Evolutionary conservation across 208 protist species (phyloP), one percentile per base, ranked within the genome.

Genomic region (Trypanosoma lewisi): DNA sequence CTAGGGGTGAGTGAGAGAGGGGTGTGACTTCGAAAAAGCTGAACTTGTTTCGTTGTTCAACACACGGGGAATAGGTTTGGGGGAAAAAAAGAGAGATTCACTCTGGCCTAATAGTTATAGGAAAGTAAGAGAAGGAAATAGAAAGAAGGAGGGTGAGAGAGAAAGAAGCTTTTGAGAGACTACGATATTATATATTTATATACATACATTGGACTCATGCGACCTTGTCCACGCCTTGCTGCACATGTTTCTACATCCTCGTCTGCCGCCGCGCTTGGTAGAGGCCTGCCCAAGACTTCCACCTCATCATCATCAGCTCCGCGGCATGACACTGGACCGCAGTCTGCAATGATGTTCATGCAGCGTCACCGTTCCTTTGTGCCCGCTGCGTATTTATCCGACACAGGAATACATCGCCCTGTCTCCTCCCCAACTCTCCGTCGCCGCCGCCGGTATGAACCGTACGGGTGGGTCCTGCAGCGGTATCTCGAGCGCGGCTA

Each of bases 401-500:
- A 17, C 41, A 37, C 48, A 14, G 28, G 47, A 41, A 54, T 44
- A 52, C 66, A 39, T 51, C 56, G 27, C 23, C 16, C 60, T 49
- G 23, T 33, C 11, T 7, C 16, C 14, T 47, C 55, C 5, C 19
- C 55, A 28, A 1, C 48, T 42, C 25, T 66, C 67, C 70, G 45
- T 27, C 68, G 79, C 9, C 39, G 59, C 9, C 62, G 60, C 41
- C 65, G 63, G 30, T 90, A 83, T 76, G 82, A 93, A 59, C 72
- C 87, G 4, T 91, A 80, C 45, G 44, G 61, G 7, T 64, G 62
- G 14, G 55, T 94, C 0, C 52, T 94, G 21, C 54, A 82, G n/a
- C 76, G 66, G 19, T 89, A 85, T 64, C 34, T 94, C 25, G 75
- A 84, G 59, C 80, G 81, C 27, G 77, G 83, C 12, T 71, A 73